Base-by-base conservation (phyloP, 2,329 filamentous ascomycete species). In the Beauveria scarabaeidicola region DNA sequence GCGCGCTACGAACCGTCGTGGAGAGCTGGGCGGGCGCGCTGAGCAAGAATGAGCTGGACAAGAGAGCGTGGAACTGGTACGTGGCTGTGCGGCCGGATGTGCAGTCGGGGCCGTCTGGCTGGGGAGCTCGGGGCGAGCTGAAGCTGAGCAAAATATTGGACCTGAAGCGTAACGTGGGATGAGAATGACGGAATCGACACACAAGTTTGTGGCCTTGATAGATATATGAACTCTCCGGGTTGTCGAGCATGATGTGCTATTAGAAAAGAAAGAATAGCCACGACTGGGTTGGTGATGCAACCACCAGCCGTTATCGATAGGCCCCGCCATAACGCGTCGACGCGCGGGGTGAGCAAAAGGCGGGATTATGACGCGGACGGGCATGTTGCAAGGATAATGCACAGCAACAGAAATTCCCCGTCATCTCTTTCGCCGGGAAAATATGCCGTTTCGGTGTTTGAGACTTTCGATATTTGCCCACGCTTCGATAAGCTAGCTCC, bases 41-140 rank as follows among this genome's bases (percentile, higher is more conserved):
- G 38, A 78, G 73, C 27, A 73, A 75, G 4, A 77, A 81, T 17
- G 89, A 96, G 66, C 75, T 96, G 56, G 89, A 96, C 69, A 79
- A 80, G 62, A 81, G 85, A 61, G 89, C 90, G 19, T 95, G 90
- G 89, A 76, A 76, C 11, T 96, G 91, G 91, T 96, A 96, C 72
- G 77, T 88, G 1, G 80, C 82, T 23, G 84, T 92, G 21, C 78
- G 91, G 63, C 91, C 91, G 1, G 86, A 90, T 21, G 88, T 96
- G 2, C 85, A 89, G 61, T 74, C 79, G 60, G 91, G 91, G 0
- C 82, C 83, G 52, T 82, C 84, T 21, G 91, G 91, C 1, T 96
- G 91, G 91, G 91, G 91, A 29, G 88, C 87, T 13, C 94, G 93
- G 71, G 90, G 88, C 1, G 75, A 77, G 58, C 76, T 96, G 29